Base-by-base conservation (phyloP, 345 rosid genomes). In the Eucalyptus shirleyi region DNA sequence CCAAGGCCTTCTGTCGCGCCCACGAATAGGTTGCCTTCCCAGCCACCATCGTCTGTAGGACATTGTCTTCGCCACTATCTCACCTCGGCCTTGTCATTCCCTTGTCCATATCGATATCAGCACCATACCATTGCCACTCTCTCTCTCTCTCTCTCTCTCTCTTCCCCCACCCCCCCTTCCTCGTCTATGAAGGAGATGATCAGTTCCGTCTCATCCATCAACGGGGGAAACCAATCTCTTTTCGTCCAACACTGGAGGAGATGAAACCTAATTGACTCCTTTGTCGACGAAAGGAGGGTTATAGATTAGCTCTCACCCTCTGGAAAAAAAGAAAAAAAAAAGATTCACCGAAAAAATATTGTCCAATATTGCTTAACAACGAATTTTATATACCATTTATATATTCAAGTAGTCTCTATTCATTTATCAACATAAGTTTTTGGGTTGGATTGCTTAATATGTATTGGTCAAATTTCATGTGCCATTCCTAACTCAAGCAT, bases 81-180 rank as follows among this genome's bases (percentile, higher is more conserved):
- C 42, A 69, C 80, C 40, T 16, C 42, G 11, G 80, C 40, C 80
- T 32, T 32, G 80, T 18, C 40, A n/a, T 67, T 67, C 34, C 16
- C 6, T 67, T 32, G 40, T 32, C 21, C 77, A n/a, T 65, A n/a
- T 15, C 11, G 37, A 30, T 7, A 8, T 62, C 69, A 30, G 69
- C 32, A 30, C 34, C 34, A 62, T n/a, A 6, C 69, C 15, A 28
- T 55, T 55, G 67, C 32, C 67, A 6, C n/a, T 12, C 62, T 23
- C 62, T 9, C n/a, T 9, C n/a, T 26, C 69, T 7, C 69, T 30
- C 26, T 24, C 59, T 21, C 12, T 1, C 59, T 19, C 60, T 10
- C 30, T 5, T n/a, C 2, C 5, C 6, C 16, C n/a, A 6, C n/a
- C 4, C 14, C 14, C 2, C 13, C 34, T 30, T 9, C 9, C 7